These are phyloP conservation scores for Mediolabrus comicus DNA, from an alignment of 108 stramenopile species.

Conservation along the genomic window DNA sequence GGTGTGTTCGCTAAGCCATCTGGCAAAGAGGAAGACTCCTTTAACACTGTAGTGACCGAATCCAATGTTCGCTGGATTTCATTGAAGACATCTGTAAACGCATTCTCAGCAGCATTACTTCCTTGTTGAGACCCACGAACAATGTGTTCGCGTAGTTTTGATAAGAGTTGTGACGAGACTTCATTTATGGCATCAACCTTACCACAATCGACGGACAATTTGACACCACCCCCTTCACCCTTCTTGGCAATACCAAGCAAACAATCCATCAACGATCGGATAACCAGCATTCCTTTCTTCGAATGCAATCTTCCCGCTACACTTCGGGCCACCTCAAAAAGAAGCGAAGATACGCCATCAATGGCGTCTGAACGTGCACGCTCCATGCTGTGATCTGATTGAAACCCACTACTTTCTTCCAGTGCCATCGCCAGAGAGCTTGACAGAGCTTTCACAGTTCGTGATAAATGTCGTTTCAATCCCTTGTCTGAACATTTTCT, in stretches of 20 bases:
- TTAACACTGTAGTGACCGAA: constrained; percentile 8
- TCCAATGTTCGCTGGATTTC: constrained; percentile 35
- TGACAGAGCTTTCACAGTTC: constrained; percentile 69
- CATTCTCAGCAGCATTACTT: constrained; percentile 6
- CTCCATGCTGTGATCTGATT: constrained; percentile 25
- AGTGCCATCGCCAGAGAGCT: constrained; percentile 32
- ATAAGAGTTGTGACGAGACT: constrained; percentile 42
- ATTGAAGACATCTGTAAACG: constrained; percentile 33
- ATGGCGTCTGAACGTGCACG: constrained; percentile 63
- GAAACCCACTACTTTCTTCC: background rate
- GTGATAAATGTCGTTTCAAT: constrained; percentile 62
- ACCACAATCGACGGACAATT: constrained; percentile 2
- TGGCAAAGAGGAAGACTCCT: background rate
- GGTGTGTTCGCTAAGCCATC: background rate
- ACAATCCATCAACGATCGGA: constrained; percentile 58
- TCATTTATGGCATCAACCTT: constrained; percentile 36
- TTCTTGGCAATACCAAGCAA: constrained; percentile 11
- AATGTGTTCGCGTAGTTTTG: constrained; percentile 44
- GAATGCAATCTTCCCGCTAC: constrained; percentile 75
- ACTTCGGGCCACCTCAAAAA: constrained; percentile 70
- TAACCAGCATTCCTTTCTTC: constrained; percentile 51
- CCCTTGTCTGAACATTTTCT: constrained; percentile 62
- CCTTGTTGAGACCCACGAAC: constrained; percentile 14
- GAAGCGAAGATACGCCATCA: constrained; percentile 75
- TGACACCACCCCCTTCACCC: constrained; percentile 6